Percentiles rank a stretch among this genome's conserved stretches.
phyloP scores from a whole-genome alignment of 345 rosid genomes.

The Salix udensis region DNA sequence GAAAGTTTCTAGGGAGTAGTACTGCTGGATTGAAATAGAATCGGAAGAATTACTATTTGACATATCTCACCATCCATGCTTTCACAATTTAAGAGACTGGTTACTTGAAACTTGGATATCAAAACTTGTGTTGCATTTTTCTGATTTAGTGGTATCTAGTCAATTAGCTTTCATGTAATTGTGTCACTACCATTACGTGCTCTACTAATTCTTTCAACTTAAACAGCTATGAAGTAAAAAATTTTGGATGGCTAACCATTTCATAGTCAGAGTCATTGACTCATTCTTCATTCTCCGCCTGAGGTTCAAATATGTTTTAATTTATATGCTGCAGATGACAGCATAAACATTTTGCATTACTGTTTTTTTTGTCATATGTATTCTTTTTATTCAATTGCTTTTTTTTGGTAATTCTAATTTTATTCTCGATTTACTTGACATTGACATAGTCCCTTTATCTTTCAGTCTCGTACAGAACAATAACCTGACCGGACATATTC shows the following conservation, averaged over 20 bases:
- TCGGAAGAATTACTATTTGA: neutral
- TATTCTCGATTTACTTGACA: slow-evolving; percentile 11
- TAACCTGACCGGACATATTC: slow-evolving; percentile 68
- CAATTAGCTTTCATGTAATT: neutral
- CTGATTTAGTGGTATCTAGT: neutral
- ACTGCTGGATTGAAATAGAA: neutral
- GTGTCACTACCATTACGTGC: neutral
- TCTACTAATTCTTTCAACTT: neutral
- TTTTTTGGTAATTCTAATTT: slow-evolving; percentile 8
- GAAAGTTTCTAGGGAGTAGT: neutral
- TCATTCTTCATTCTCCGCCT: neutral
- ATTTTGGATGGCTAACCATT: neutral
- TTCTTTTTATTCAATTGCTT: neutral
- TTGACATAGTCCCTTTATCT: slow-evolving; percentile 17
- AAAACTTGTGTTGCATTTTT: neutral
- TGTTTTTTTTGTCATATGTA: neutral
- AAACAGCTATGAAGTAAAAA: neutral
- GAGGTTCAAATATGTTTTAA: neutral
- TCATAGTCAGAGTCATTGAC: neutral
- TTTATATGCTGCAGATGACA: neutral
- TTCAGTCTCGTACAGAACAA: slow-evolving; percentile 85
- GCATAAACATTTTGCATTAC: neutral
- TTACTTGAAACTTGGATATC: neutral
- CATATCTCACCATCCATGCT: neutral
- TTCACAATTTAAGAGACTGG: neutral